A percentile compares a stretch with the other conserved stretches of the same genome.
These are phyloP conservation scores for Myochromella boudieri DNA, from an alignment of 768 basidiomycete species.

Conservation along the genomic window DNA sequence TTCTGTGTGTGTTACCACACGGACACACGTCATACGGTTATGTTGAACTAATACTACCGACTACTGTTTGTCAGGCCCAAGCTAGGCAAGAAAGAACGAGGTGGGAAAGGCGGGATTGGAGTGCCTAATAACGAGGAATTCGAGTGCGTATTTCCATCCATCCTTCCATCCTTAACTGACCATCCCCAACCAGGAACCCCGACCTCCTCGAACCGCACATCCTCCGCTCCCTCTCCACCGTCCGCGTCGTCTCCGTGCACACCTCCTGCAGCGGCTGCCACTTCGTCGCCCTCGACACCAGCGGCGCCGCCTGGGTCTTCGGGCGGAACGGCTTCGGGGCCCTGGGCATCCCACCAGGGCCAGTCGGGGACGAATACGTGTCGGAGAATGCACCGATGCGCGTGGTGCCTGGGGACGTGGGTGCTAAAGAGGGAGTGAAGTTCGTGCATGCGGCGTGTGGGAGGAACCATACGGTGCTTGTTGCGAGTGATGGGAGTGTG, in stretches of 20 bases:
- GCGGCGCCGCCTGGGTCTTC: slow-evolving; percentile 87
- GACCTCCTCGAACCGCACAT: slow-evolving; percentile 90
- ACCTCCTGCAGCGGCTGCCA: slow-evolving; percentile 78
- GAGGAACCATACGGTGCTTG: slow-evolving; percentile 77
- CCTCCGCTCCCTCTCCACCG: slow-evolving; percentile 82
- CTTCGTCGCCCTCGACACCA: slow-evolving; percentile 68
- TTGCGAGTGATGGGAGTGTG: slow-evolving; percentile 77
- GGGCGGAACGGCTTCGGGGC: slow-evolving; percentile 77
- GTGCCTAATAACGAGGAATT: too few species aligned
- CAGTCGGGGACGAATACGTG: slow-evolving; percentile 53
- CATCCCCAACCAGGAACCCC: slow-evolving; percentile 44
- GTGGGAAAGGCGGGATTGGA: slow-evolving; percentile 46
- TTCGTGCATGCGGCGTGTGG: slow-evolving; percentile 87
- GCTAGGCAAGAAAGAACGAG: slow-evolving; percentile 74
- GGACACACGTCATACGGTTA: background rate
- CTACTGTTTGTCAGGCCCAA: slow-evolving; percentile 51
- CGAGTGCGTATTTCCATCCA: slow-evolving; percentile 29
- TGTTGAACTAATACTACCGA: background rate
- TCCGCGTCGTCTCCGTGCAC: slow-evolving; percentile 71
- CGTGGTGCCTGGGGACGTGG: slow-evolving; percentile 58
- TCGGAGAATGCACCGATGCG: slow-evolving; percentile 76
- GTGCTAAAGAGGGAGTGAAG: slow-evolving; percentile 52
- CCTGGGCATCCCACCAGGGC: slow-evolving; percentile 46
- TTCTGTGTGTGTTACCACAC: too few species aligned
- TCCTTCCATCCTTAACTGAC: background rate